phyloP scores from a whole-genome alignment of 1,284 basidiomycete species.

The Cerioporus squamosus region DNA sequence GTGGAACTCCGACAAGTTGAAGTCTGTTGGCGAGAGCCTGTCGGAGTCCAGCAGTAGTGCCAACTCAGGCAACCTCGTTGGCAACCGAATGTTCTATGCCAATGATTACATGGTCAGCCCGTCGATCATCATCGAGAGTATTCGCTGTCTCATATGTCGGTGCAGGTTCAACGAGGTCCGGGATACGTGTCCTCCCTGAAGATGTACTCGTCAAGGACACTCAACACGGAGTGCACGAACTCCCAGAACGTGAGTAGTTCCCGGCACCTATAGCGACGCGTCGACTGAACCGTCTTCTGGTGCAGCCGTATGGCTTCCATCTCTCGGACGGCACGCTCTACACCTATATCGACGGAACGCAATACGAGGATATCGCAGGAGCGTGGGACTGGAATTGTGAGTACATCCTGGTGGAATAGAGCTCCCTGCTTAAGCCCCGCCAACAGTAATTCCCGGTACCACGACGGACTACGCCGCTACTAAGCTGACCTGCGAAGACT shows the following conservation, averaged over 20 bases:
- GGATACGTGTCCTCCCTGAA: slow-evolving; percentile 65
- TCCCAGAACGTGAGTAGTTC: slow-evolving; percentile 53
- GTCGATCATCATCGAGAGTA: not conserved
- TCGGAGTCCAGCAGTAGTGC: slow-evolving; percentile 44
- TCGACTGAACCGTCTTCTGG: not conserved
- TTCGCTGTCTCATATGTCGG: not conserved
- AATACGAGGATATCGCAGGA: slow-evolving; percentile 71
- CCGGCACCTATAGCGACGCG: not conserved
- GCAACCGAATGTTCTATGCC: slow-evolving; percentile 69
- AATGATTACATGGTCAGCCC: slow-evolving; percentile 69
- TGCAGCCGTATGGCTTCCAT: slow-evolving; percentile 65
- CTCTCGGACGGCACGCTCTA: slow-evolving; percentile 67
- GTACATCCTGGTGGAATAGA: not conserved
- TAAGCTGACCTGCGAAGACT: slow-evolving; percentile 47
- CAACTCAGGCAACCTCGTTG: slow-evolving; percentile 60
- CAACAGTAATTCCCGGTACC: slow-evolving; percentile 58
- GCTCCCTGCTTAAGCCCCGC: too few species aligned
- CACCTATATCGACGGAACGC: slow-evolving; percentile 64
- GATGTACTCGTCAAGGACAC: slow-evolving; percentile 65
- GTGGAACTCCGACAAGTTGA: slow-evolving; percentile 52
- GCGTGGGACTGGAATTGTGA: slow-evolving; percentile 74
- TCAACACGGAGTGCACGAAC: slow-evolving; percentile 70
- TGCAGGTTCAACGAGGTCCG: slow-evolving; percentile 60
- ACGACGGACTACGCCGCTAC: slow-evolving; percentile 64
- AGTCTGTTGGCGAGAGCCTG: slow-evolving; percentile 45